Base-by-base conservation (phyloP, 106 monocot genomes). In the Platanthera guangdongensis region DNA sequence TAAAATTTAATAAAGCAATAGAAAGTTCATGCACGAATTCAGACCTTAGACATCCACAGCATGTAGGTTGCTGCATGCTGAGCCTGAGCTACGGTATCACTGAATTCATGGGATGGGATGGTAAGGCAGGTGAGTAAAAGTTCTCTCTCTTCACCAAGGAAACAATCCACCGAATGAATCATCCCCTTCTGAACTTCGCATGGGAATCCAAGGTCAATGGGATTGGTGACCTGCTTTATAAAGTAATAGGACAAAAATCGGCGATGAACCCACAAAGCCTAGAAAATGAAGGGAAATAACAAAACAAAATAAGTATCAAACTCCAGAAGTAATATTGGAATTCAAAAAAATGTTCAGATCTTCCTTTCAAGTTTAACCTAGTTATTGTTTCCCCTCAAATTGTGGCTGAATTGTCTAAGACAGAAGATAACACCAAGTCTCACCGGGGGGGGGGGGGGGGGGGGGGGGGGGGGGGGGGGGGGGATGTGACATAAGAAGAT, bases 181-280 rank as follows among this genome's bases (percentile, higher is more conserved):
- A 69, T 53, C 8, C 25, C 53, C 55, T 28, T 16, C 18, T 46
- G 9, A 74, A 18, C 51, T 63, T 76, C 47, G 16, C 7, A 32
- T 39, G 22, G 39, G 5, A 47, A 16, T 8, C 9, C n/a, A 69
- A 21, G 18, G 16, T 5, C 74, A 54, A 30, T 15, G 14, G 57
- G 54, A 72, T 67, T 52, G 30, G 6, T 52, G 12, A 86, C 76
- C 49, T 77, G 57, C 48, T 68, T 86, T 80, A 93, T 79, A 86
- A 83, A 93, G 71, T 83, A 88, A 62, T 81, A 86, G 22, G 86
- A 84, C 48, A 93, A 84, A 74, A 88, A 88, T 2, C 90, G 86
- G 3, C 90, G 90, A 65, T 93, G 90, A 59, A 85, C 65, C 93
- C 93, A 93, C 73, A 93, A 88, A 6, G 93, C 86, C 92, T 93